phyloP scores from a whole-genome alignment of 1,284 basidiomycete genomes.

The Naganishia liquefaciens region DNA sequence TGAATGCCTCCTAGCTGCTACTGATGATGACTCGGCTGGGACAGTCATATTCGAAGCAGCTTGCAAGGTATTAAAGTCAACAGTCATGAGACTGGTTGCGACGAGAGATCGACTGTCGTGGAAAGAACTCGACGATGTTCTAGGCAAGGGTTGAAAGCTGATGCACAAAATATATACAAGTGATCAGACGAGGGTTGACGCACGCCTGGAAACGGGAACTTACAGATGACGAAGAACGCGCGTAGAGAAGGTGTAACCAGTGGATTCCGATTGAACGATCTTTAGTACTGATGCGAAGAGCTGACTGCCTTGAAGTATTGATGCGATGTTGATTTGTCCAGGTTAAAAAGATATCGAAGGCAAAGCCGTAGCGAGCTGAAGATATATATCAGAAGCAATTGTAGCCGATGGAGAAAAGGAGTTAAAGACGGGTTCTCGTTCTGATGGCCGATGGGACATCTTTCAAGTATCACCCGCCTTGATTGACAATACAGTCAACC shows the following conservation, averaged over 20 bases:
- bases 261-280: slow-evolving; percentile 16
- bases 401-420: slow-evolving; percentile 20
- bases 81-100: neutral
- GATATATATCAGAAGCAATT: slow-evolving; percentile 16
- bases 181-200: slow-evolving; percentile 3
- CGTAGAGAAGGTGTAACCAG: neutral
- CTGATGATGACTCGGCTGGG: slow-evolving; percentile 13
- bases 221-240: slow-evolving; percentile 24
- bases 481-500: slow-evolving; percentile 22
- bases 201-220: neutral
- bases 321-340: neutral
- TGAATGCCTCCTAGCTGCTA: slow-evolving; percentile 8
- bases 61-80: slow-evolving; percentile 4
- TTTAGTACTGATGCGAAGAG: neutral
- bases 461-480: slow-evolving; percentile 15
- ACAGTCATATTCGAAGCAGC: slow-evolving; percentile 1
- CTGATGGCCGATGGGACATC: neutral
- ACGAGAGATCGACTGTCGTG: neutral
- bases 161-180: neutral
- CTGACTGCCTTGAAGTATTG: neutral
- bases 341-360: neutral
- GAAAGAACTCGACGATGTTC: neutral
- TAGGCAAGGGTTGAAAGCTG: neutral
- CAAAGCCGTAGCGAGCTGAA: neutral
- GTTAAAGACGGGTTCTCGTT: neutral